phyloP scores from a whole-genome alignment of 108 stramenopile genomes.

The Skeletonema marinoi region DNA sequence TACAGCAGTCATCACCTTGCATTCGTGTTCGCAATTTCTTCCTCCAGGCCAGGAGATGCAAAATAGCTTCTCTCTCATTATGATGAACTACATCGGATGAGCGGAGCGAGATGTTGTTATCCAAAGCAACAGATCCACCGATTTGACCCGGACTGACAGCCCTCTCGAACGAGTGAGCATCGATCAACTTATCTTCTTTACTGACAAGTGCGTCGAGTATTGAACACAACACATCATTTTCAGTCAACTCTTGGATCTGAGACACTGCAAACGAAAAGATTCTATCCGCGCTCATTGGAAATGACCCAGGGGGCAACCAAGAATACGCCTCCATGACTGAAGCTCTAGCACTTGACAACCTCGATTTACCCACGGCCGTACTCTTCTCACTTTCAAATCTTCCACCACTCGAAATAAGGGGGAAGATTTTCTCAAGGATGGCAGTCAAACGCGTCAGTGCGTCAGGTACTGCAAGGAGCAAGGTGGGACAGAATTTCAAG shows the following conservation, averaged over 20 bases:
- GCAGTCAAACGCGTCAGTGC: slow-evolving; percentile 70
- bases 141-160: slow-evolving; percentile 63
- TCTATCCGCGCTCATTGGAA: slow-evolving; percentile 77
- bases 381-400: slow-evolving; percentile 52
- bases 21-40: slow-evolving; percentile 18
- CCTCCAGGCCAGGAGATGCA: slow-evolving; percentile 47
- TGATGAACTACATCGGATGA: slow-evolving; percentile 58
- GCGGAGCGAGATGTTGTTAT: slow-evolving; percentile 59
- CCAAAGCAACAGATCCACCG: slow-evolving; percentile 62
- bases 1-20: slow-evolving; percentile 19
- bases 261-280: slow-evolving; percentile 77
- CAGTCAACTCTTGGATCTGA: slow-evolving; percentile 70
- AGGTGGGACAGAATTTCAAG: slow-evolving; percentile 72
- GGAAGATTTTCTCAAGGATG: slow-evolving; percentile 75
- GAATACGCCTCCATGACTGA: slow-evolving; percentile 87
- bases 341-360: slow-evolving; percentile 75
- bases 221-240: slow-evolving; percentile 63
- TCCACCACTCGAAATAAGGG: slow-evolving; percentile 62
- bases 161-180: slow-evolving; percentile 62
- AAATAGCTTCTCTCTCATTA: slow-evolving; percentile 74
- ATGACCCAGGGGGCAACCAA: slow-evolving; percentile 90
- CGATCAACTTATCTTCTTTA: slow-evolving; percentile 71
- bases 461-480: slow-evolving; percentile 81
- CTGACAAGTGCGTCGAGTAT: slow-evolving; percentile 68
- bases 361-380: slow-evolving; percentile 50